Conservation (phyloP, 2,329 filamentous ascomycete genomes). For the Pseudogymnoascus sp. region DNA sequence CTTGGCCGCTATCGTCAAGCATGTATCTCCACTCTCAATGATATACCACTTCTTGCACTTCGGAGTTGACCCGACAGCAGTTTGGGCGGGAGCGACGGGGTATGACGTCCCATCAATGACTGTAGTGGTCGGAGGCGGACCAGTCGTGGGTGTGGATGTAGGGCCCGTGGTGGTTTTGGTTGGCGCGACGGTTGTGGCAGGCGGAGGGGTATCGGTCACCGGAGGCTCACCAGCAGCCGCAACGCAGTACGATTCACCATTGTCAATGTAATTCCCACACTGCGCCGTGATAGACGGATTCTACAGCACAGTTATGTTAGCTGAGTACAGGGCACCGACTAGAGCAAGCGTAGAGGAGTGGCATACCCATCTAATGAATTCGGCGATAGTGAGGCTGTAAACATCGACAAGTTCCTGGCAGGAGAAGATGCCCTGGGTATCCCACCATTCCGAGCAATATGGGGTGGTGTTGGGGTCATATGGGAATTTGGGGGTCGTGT, state of each 20-base stretch:
- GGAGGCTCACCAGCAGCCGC: not conserved
- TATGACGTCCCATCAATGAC: not conserved
- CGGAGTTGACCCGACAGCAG: not conserved
- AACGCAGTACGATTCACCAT: not conserved
- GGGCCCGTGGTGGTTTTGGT: not conserved
- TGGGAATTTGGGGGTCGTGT: no score
- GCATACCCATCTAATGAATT: not conserved
- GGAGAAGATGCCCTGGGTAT: not conserved
- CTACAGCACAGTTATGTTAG: not conserved
- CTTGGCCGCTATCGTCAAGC: not conserved
- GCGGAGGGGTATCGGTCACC: not conserved
- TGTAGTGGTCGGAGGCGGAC: not conserved
- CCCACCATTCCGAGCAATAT: not conserved
- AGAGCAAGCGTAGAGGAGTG: not conserved
- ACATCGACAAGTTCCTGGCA: not conserved
- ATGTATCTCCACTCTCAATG: not conserved
- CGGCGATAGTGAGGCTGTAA: not conserved
- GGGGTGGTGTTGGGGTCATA: not conserved
- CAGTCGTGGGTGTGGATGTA: not conserved
- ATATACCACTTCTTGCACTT: constrained; percentile 10
- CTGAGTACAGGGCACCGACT: not conserved
- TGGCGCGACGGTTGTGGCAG: not conserved
- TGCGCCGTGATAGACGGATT: not conserved
- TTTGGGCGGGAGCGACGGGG: not conserved
- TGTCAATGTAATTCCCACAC: not conserved